Conservation (phyloP, 208 protist genomes). For the Trypanosoma scelopori region DNA sequence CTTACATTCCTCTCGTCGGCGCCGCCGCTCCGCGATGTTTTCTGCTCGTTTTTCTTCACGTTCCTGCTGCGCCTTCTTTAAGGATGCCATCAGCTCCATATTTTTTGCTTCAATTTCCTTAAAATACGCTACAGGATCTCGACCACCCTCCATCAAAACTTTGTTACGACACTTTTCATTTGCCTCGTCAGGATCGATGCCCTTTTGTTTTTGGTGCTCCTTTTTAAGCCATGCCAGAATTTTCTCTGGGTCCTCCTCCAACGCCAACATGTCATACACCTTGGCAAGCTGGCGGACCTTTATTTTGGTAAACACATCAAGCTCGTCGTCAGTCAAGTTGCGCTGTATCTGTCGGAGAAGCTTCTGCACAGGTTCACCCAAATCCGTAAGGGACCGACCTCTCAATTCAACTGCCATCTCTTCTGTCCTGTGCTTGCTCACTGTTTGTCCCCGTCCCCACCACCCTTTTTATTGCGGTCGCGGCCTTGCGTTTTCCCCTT, state of each 20-base stretch:
- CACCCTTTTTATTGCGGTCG: too few relatives aligned
- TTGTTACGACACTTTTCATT: constrained; percentile 24
- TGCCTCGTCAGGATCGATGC: constrained; percentile 23
- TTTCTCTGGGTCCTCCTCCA: constrained; percentile 40
- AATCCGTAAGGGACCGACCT: constrained; percentile 21
- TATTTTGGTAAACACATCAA: constrained; percentile 29
- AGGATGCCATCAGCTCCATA: constrained; percentile 25
- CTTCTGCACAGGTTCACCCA: constrained; percentile 36
- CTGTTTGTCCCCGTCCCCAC: too few relatives aligned
- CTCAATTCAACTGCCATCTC: constrained; percentile 15
- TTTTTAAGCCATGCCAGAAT: constrained; percentile 43
- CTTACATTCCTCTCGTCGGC: constrained; percentile 22
- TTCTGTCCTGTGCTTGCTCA: neutral
- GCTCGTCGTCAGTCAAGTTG: constrained; percentile 31
- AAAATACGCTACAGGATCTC: constrained; percentile 33
- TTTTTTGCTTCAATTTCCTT: constrained; percentile 32
- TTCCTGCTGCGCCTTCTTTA: constrained; percentile 26
- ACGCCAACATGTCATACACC: constrained; percentile 40
- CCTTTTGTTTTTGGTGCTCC: constrained; percentile 19
- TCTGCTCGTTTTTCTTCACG: constrained; percentile 24
- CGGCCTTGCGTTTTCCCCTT: too few relatives aligned
- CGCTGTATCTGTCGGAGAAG: constrained; percentile 31
- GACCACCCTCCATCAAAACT: constrained; percentile 20
- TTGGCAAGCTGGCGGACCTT: constrained; percentile 40
- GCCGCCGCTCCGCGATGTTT: constrained; percentile 25